Conservation (phyloP, 139 green algal species). For the Axilococcus clingmanii region DNA sequence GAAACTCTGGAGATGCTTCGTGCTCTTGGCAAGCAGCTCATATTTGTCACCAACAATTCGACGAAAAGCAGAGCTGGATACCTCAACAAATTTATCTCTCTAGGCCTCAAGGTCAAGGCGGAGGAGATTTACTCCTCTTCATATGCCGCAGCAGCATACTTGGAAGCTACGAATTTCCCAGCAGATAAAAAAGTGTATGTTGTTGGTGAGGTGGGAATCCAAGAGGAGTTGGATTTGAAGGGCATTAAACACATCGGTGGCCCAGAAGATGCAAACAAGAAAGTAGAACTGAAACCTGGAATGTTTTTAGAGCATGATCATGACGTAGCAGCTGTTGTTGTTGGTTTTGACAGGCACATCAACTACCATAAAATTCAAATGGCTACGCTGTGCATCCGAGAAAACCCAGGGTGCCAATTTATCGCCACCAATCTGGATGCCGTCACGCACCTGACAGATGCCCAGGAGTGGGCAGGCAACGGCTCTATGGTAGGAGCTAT, state of each 20-base stretch:
- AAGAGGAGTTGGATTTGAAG: conserved; percentile 92
- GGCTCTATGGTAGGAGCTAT: conserved; percentile 96
- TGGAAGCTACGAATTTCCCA: conserved; percentile 88
- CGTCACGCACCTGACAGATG: conserved; percentile 96
- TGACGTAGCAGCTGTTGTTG: conserved; percentile 90
- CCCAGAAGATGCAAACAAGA: conserved; percentile 74
- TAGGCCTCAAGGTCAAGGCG: conserved; percentile 83
- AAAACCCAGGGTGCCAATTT: conserved; percentile 97
- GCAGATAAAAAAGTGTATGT: conserved; percentile 90
- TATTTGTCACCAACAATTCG: conserved; percentile 99
- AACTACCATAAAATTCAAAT: conserved; percentile 99
- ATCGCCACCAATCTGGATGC: conserved; percentile 98
- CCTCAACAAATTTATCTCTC: conserved; percentile 88
- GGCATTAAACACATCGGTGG: conserved; percentile 89
- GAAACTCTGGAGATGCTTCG: conserved; percentile 92
- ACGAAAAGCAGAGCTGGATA: conserved; percentile 94
- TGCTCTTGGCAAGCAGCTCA: conserved; percentile 83
- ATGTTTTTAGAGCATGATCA: conserved; percentile 81
- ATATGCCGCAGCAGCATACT: conserved; percentile 94
- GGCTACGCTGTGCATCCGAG: conserved; percentile 93
- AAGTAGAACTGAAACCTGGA: conserved; percentile 73
- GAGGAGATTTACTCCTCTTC: conserved; percentile 99
- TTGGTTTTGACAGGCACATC: conserved; percentile 96
- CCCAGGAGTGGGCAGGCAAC: conserved; percentile 94
- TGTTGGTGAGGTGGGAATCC: conserved; percentile 82